A percentile compares a stretch with the other conserved stretches of the same genome.
These are phyloP conservation scores for Ophiostoma ips DNA, from an alignment of 2,329 filamentous ascomycete species.

Conservation along the genomic window DNA sequence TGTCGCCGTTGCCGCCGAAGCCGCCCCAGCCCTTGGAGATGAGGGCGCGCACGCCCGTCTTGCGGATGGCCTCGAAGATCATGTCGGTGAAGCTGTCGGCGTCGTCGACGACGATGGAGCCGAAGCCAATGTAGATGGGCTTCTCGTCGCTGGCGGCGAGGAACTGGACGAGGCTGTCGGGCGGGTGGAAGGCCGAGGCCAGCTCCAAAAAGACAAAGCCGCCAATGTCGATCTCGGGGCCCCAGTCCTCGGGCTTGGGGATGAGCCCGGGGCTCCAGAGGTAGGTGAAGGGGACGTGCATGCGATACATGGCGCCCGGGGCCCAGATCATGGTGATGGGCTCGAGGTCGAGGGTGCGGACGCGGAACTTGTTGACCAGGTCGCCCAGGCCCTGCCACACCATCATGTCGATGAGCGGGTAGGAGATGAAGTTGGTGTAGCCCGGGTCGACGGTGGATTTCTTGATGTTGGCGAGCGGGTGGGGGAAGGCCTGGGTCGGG, in stretches of 20 bases:
- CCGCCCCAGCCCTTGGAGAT: constrained; percentile 68
- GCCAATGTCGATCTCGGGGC: constrained; percentile 54
- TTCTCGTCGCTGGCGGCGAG: constrained; percentile 40
- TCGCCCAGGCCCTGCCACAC: constrained; percentile 83
- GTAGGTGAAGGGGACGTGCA: constrained; percentile 65
- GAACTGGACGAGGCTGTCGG: constrained; percentile 40
- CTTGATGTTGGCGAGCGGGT: constrained; percentile 65
- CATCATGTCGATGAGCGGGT: constrained; percentile 71
- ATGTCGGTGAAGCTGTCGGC: constrained; percentile 53
- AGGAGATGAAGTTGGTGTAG: constrained; percentile 70
- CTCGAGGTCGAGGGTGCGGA: constrained; percentile 54
- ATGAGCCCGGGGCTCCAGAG: constrained; percentile 54
- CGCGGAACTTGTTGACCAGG: constrained; percentile 60
- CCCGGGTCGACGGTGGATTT: constrained; percentile 55
- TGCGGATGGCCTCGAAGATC: constrained; percentile 54
- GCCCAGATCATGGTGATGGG: constrained; percentile 67
- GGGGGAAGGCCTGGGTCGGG: constrained; percentile 60
- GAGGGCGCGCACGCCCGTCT: constrained; percentile 53
- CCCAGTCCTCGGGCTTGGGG: constrained; percentile 56
- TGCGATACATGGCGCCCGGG: constrained; percentile 55
- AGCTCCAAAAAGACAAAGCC: constrained; percentile 68
- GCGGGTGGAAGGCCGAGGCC: constrained; percentile 46
- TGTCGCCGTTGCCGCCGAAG: constrained; percentile 37
- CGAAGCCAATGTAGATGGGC: constrained; percentile 64
- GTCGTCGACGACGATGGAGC: constrained; percentile 62